Base-by-base conservation (phyloP, 257 asterid species). In the Plantago major region DNA sequence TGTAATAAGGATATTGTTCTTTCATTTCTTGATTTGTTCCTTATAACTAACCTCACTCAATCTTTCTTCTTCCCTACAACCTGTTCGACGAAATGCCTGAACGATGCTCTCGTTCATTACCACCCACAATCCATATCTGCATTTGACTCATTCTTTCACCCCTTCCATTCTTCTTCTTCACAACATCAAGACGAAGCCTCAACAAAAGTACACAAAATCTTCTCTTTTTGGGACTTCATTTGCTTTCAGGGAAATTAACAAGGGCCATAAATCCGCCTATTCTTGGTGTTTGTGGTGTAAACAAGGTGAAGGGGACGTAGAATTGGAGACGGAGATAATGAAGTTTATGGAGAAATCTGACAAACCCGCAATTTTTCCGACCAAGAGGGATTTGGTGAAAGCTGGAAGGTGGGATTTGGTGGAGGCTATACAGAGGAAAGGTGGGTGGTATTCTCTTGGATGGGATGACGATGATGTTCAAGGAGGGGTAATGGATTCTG, bases 371-470 rank as follows among this genome's bases (percentile, higher is more conserved):
- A 71, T 76, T 71, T 93, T 93, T 78, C 99, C 97, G n/a, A 76
- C 83, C 11, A 82, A 65, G 74, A 64, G 72, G 9, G 96, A 93
- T 74, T 68, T 93, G 66, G 58, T 75, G 42, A 73, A 71, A 54
- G 96, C 80, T 2, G 97, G 97, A 10, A 83, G 99, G 66, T 9
- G 64, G 68, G 99, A 93, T 82, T 87, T 93, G 76, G 90, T 77
- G 64, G 82, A 72, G 79, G 88, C 86, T 54, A 85, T 93, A 19
- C 69, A 63, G 82, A 78, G 68, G 65, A 85, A 64, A 66, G 94
- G 95, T 42, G 97, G 97, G 44, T 93, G 97, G 97, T 81, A 64
- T 77, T 79, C 86, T 3, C 73, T 93, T 58, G 99, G 99, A 19
- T 90, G 97, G 97, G 90, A 79, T 46, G 90, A 62, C 9, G 77